Evolutionary conservation across 164 flowering plant genomes (phyloP), one percentile per base, ranked within the genome.

Genomic region (Tetracentron sinense): DNA sequence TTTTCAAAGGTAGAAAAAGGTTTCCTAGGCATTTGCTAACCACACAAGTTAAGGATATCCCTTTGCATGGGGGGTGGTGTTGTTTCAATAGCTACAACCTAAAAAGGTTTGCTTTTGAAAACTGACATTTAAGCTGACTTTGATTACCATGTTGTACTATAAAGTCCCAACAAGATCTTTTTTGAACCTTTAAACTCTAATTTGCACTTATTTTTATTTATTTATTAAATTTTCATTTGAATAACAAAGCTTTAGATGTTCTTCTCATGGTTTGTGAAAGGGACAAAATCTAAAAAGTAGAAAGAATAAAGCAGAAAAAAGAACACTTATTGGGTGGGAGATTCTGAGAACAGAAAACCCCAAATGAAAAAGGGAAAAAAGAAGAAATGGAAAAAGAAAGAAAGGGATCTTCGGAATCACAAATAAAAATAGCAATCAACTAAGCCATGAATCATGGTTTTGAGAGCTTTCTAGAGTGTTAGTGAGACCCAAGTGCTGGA

Each of bases 121-220:
- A 19, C 47, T 54, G 50, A 51, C 20, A 51, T 49, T 50, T 3
- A 59, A 42, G 68, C 46, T 53, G 64, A 48, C 55, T 62, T 63
- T 42, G 26, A 29, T 30, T 30, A 28, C 30, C 56, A 1, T 21
- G 0, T 48, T 55, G 54, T 29, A 19, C 58, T 6, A 19, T 42
- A 48, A 67, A 49, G 74, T 49, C 65, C 62, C 64, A 27, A 60
- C 66, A 56, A 52, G 53, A 69, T 72, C 69, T 64, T 73, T 57
- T 31, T 67, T 6, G 67, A 71, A 64, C 72, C 66, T 52, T 46
- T 14, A 55, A 65, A 15, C 20, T 59, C 63, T 28, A 16, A 20
- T 22, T 20, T 26, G 23, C 47, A 22, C n/a, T 52, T 26, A 28
- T 42, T 22, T 64, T 47, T 51, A 22, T 25, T 22, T n/a, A 14